Base-by-base conservation (phyloP, 2,329 filamentous ascomycete species). In the Diaporthe vexans region DNA sequence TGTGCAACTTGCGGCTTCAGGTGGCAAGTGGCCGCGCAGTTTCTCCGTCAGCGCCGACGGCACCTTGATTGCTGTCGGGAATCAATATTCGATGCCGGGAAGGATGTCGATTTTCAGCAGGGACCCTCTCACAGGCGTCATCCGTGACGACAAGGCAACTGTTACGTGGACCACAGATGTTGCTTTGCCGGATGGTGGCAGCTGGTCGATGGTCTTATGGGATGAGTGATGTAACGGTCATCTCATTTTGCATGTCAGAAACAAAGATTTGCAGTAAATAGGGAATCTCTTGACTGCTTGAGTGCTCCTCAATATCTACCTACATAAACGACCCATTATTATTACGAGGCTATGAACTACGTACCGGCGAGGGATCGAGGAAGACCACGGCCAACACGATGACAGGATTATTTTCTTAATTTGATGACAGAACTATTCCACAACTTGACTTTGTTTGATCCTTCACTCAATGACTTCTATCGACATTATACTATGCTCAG, bases 111-210 rank as follows among this genome's bases (percentile, higher is more conserved):
- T 63, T 11, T 63, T 63, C 46, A 33, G 59, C 24, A 63, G 59
- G 15, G 26, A 63, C 40, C 40, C 59, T 13, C 6, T 2, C 9
- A 63, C 59, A 15, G 59, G 59, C 17, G n/a, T 63, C 10, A 63
- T 63, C 24, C 48, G 40, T 33, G 59, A 48, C 40, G 40, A 63
- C 17, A 33, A 46, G 40, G 59, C 59, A 26, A 4, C 33, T 19
- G 40, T 26, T 48, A 26, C 21, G 1, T 63, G 59, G 40, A 63
- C 26, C 10, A 8, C 59, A 9, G 13, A 21, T 48, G 26, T 63
- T 48, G 59, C 59, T 24, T n/a, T 63, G 40, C 40, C 59, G 26
- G 59, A 63, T 33, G 59, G 59, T 48, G 59, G 40, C 24, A 63
- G 59, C 19, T 63, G 40, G 40, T 63, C 59, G 1, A 48, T 63